A percentile compares a stretch with the other conserved stretches of the same genome.
Evolutionary conservation across 2,329 filamentous ascomycete genomes (phyloP).

Genomic region (Lomentospora prolificans): DNA sequence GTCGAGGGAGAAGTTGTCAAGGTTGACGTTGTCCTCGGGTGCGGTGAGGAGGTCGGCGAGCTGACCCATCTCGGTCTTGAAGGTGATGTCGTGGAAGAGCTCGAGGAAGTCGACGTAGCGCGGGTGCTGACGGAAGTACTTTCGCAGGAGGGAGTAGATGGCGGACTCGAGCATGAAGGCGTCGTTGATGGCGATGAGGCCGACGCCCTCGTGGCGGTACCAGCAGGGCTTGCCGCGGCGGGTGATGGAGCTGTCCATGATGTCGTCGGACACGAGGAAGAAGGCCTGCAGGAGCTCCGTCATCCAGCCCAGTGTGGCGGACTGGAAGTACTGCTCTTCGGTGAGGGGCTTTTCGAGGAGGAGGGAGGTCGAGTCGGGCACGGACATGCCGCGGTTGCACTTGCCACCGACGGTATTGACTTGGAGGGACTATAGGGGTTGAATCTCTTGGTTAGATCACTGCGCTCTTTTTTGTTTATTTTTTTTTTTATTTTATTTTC

Average conservation of each 20-base stretch:
- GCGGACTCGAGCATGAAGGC: constrained; percentile 86
- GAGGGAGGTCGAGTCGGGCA: constrained; percentile 79
- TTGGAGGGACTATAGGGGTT: constrained; percentile 56
- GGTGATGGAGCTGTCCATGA: constrained; percentile 95
- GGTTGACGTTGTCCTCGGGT: constrained; percentile 84
- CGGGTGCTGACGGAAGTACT: constrained; percentile 81
- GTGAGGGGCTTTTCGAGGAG: constrained; percentile 63
- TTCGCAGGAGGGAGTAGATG: constrained; percentile 88
- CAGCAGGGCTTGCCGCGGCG: constrained; percentile 91
- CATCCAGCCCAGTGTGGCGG: constrained; percentile 89
- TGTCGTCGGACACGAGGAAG: constrained; percentile 97
- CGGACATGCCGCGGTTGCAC: constrained; percentile 97
- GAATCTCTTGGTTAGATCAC: background rate
- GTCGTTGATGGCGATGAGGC: constrained; percentile 97
- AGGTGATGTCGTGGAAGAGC: constrained; percentile 89
- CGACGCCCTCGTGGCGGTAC: constrained; percentile 84
- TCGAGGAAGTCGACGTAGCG: constrained; percentile 86
- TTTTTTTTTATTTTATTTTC: no score
- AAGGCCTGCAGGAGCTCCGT: constrained; percentile 97
- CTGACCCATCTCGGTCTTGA: constrained; percentile 94
- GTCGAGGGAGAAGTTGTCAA: constrained; percentile 88
- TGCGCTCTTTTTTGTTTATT: background rate
- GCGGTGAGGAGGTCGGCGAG: constrained; percentile 90
- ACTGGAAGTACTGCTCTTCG: constrained; percentile 77
- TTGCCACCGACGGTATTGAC: constrained; percentile 89